Base-by-base conservation (phyloP, 176 grass and related monocot genomes). In the Olyra latifolia region DNA sequence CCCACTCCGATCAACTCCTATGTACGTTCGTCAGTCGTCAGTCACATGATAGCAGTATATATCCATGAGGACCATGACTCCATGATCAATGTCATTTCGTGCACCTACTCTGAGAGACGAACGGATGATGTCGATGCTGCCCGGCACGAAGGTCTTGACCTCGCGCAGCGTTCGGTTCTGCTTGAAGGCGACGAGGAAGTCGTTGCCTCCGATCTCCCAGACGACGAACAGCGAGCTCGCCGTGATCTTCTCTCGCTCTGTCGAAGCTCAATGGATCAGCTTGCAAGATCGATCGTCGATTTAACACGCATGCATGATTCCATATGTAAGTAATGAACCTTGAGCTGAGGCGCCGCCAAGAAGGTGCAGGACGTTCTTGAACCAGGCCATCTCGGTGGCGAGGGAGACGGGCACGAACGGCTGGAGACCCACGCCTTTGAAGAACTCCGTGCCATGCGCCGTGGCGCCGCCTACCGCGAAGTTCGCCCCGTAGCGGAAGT, bases 121-220 rank as follows among this genome's bases (percentile, higher is more conserved):
- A 27, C 86, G 70, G n/a, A 93, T 79, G 75, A 57, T 77, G 29
- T 53, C 32, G 35, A 93, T 27, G 55, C 89, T 77, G 30, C 50
- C 62, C 13, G 88, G 91, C 49, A 93, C 88, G 13, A 88, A 87
- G 75, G 72, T 74, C 45, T 60, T 66, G 11, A 84, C 68, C 20
- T 87, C 57, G 5, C 82, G 83, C 1, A 75, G 38, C 15, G 77
- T 80, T 30, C 50, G 75, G 75, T 89, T 87, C 49, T 75, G 65
- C 56, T 69, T 16, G 13, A 93, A 62, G 7, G 83, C 72, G 28
- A 85, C 42, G 72, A 87, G 84, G 70, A 93, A 91, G 90, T 97
- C 94, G 58, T 97, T 93, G 24, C 78, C 80, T 27, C 94, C 94
- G 8, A 97, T 93, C 80, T 93, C 88, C 10, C 91, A 91, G 24